Evolutionary conservation across 148 eudicot species (phyloP), one percentile per base, ranked within the genome.

Genomic region (Oxyria digyna): DNA sequence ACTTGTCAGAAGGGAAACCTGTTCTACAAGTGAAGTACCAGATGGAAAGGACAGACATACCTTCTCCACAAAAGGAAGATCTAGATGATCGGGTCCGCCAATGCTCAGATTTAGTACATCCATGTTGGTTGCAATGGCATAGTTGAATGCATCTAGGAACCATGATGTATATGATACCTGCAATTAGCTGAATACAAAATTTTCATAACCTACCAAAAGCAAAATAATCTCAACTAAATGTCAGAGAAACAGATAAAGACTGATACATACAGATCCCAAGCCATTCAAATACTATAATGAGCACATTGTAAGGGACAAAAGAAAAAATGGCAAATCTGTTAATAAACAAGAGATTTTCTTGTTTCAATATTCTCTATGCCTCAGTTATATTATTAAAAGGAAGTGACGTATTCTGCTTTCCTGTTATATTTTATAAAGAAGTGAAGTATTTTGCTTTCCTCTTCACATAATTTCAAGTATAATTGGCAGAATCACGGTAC

Each of bases 151-250:
- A 79, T 94, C 99, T 81, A 94, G 97, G 81, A 94, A 94, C 99
- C 99, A 94, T 70, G 99, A 94, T 37, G 99, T 94, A 81, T 90
- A 94, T 73, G 99, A 94, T 72, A 94, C 96, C 99, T 94, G 96
- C 87, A 94, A 85, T 82, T 79, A 88, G 93, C 97, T 94, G 99
- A 94, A 87, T 52, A 86, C 77, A 84, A 81, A 80, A 83, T 90
- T 88, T 85, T 94, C 84, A 88, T 79, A 84, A 76, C 76, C 76
- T 81, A 78, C 78, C 72, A 65, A 81, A 67, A 45, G 70, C 11
- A 40, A 57, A 71, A 62, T 67, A 21, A 35, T 69, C 41, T 41
- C 59, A 74, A 64, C 68, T 66, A 48, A 37, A 45, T 33, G 71
- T 52, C 50, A 6, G 11, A 46, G 67, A 63, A 45, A 67, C 42